phyloP scores from a whole-genome alignment of 2,329 filamentous ascomycete species.

The Dactylellina sp. region DNA sequence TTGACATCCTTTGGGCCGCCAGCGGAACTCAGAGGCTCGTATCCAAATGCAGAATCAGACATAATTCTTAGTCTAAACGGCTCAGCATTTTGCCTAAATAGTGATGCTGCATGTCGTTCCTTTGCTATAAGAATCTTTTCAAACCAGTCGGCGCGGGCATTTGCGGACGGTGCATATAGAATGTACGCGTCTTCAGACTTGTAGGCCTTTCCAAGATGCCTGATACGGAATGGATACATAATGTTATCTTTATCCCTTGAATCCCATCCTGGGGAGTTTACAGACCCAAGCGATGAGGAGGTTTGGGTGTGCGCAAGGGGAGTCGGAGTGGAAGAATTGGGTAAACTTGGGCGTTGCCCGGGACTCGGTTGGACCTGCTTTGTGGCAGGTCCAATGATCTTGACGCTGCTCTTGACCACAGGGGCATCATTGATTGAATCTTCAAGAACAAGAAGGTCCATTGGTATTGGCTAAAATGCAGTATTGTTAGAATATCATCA shows the following conservation, averaged over 20 bases:
- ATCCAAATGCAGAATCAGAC: slow-evolving; percentile 90
- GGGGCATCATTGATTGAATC: slow-evolving; percentile 86
- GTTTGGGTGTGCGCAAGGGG: slow-evolving; percentile 77
- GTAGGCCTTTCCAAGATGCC: slow-evolving; percentile 77
- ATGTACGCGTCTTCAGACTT: slow-evolving; percentile 79
- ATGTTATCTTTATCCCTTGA: slow-evolving; percentile 75
- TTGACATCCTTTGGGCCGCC: slow-evolving; percentile 70
- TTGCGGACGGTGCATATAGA: slow-evolving; percentile 81
- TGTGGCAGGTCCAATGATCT: slow-evolving; percentile 62
- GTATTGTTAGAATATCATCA: background rate
- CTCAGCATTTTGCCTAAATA: slow-evolving; percentile 93
- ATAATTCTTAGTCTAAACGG: slow-evolving; percentile 92
- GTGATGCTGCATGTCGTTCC: slow-evolving; percentile 86
- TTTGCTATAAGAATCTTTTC: slow-evolving; percentile 94
- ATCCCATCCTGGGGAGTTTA: slow-evolving; percentile 62
- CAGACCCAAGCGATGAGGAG: slow-evolving; percentile 72
- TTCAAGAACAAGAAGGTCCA: slow-evolving; percentile 93
- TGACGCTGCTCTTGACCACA: slow-evolving; percentile 79
- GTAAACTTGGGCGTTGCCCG: slow-evolving; percentile 62
- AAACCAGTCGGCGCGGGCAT: slow-evolving; percentile 87
- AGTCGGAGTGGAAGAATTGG: slow-evolving; percentile 64
- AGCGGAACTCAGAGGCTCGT: slow-evolving; percentile 75
- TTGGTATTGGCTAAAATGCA: slow-evolving; percentile 80
- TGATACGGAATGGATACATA: slow-evolving; percentile 92
- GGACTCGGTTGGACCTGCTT: slow-evolving; percentile 68